These are phyloP conservation scores for Diaporthe longicolla DNA, from an alignment of 2,329 filamentous ascomycete genomes.

Conservation along the genomic window DNA sequence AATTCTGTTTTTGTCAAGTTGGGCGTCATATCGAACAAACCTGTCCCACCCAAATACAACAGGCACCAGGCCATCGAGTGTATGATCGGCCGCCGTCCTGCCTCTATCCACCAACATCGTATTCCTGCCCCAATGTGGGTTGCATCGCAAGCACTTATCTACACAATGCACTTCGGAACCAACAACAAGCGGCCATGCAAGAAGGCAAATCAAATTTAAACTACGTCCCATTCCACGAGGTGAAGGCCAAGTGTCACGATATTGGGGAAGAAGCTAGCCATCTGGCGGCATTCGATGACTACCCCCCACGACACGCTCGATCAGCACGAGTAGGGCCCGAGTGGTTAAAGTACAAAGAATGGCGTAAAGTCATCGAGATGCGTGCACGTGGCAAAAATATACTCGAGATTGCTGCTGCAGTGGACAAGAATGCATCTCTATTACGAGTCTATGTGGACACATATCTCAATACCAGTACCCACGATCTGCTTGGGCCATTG, in stretches of 20 bases:
- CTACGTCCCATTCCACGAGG: not conserved
- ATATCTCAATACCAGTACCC: not conserved
- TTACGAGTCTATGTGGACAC: not conserved
- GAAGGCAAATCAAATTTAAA: not conserved
- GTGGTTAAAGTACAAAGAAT: not conserved
- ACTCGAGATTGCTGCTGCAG: not conserved
- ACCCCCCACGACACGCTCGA: not conserved
- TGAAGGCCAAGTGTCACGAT: not conserved
- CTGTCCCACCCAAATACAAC: not conserved
- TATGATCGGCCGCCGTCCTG: not conserved
- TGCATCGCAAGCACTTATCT: not conserved
- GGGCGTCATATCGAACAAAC: not conserved
- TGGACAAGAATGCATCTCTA: conserved; percentile 8
- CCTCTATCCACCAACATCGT: not conserved
- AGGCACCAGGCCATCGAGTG: not conserved
- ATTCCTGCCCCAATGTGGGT: not conserved
- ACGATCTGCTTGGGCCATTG: not conserved
- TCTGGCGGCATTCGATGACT: not conserved
- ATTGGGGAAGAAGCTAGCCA: not conserved
- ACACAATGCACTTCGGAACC: not conserved
- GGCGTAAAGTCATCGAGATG: not conserved
- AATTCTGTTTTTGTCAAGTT: not conserved
- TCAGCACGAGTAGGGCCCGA: not conserved
- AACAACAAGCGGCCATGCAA: not conserved
- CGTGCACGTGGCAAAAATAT: not conserved